Percentiles rank a stretch among this genome's conserved stretches.
Conservation (phyloP, 768 basidiomycete genomes). For the Leucosporidium scottii region DNA sequence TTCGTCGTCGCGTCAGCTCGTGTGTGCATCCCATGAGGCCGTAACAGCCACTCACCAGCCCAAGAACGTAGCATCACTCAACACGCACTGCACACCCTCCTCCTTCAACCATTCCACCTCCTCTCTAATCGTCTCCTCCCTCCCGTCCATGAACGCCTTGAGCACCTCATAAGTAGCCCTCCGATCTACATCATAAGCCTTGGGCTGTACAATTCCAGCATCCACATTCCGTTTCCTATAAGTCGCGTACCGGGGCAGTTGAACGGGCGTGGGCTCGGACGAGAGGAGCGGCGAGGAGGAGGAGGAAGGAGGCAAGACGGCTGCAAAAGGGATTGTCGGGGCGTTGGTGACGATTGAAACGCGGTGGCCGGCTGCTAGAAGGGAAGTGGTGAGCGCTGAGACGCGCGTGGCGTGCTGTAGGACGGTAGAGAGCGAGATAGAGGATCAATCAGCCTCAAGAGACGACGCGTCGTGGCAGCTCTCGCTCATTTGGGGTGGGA, state of each 20-base stretch:
- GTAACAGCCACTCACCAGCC: conserved; percentile 55
- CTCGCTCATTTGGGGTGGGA: neutral
- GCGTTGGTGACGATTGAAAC: conserved; percentile 68
- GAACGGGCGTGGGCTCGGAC: neutral
- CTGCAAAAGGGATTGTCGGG: conserved; percentile 61
- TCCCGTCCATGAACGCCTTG: conserved; percentile 52
- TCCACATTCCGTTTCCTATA: conserved; percentile 70
- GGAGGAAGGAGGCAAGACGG: conserved; percentile 49
- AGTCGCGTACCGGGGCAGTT: conserved; percentile 48
- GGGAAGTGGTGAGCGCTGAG: conserved; percentile 60
- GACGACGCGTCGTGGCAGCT: neutral
- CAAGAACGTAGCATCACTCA: conserved; percentile 71
- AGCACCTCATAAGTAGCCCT: conserved; percentile 61
- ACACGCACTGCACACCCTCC: conserved; percentile 53
- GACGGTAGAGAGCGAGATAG: neutral
- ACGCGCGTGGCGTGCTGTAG: conserved; percentile 74
- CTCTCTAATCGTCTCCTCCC: conserved; percentile 52
- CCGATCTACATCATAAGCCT: conserved; percentile 71
- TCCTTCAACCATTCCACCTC: conserved; percentile 57
- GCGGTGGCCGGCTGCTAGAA: conserved; percentile 49
- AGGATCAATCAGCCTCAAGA: neutral
- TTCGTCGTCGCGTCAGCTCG: neutral
- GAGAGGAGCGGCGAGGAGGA: neutral
- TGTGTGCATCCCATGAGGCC: no score
- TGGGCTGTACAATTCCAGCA: conserved; percentile 70